Evolutionary conservation across 1,284 basidiomycete species (phyloP).

Genomic region (Boletus sp.): DNA sequence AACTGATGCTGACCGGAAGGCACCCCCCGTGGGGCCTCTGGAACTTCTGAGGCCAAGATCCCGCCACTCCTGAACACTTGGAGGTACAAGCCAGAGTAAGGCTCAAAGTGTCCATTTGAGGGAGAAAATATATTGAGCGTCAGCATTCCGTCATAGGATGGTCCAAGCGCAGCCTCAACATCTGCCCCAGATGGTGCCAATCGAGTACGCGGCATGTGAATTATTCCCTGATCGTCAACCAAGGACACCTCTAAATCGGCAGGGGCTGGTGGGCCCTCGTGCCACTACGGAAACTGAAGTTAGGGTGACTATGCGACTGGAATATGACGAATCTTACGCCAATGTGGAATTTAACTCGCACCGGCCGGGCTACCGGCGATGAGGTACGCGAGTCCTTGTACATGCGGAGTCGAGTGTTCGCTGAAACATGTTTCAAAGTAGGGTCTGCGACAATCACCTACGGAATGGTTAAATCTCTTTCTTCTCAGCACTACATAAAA

Average conservation of each 20-base stretch:
- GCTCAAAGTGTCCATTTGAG: background rate
- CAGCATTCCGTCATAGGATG: slow-evolving; percentile 14
- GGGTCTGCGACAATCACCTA: slow-evolving; percentile 22
- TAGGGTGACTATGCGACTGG: background rate
- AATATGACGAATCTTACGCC: background rate
- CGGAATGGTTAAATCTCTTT: background rate
- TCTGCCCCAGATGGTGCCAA: background rate
- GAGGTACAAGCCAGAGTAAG: slow-evolving; percentile 19
- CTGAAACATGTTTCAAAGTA: slow-evolving; percentile 15
- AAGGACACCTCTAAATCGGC: slow-evolving; percentile 12
- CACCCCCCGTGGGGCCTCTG: no score
- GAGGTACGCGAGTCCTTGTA: no score
- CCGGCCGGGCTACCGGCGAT: background rate
- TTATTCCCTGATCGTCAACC: slow-evolving; percentile 11
- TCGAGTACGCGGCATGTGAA: slow-evolving; percentile 3
- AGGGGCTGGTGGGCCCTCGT: slow-evolving; percentile 8
- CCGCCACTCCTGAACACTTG: background rate
- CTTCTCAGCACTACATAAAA: background rate
- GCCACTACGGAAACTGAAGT: slow-evolving; percentile 9
- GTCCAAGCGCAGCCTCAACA: background rate
- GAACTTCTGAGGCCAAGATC: no score
- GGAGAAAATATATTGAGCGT: slow-evolving; percentile 14
- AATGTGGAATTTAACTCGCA: slow-evolving; percentile 8
- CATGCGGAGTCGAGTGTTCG: slow-evolving; percentile 18
- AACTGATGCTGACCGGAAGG: background rate